phyloP scores from a whole-genome alignment of 192 early-diverging fungal species.

The Chytriomyces confervae region DNA sequence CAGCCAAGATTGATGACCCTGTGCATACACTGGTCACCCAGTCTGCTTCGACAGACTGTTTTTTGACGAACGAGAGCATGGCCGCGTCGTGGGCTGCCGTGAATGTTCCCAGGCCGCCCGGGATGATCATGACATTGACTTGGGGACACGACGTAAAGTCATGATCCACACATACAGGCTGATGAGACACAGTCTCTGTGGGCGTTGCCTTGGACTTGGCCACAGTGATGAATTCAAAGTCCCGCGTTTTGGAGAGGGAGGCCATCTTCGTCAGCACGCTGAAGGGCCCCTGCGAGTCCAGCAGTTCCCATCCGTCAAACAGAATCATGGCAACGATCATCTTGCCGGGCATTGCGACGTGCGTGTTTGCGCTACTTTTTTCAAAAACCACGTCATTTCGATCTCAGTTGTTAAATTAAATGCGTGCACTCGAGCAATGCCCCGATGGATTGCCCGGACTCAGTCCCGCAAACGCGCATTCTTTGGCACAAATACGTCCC shows the following conservation, averaged over 20 bases:
- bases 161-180: slow-evolving; percentile 19
- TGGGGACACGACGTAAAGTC: slow-evolving; percentile 38
- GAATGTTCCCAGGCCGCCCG: slow-evolving; percentile 45
- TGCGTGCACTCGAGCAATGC: too few relatives aligned
- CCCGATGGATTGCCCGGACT: too few relatives aligned
- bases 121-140: slow-evolving; percentile 42
- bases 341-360: background rate
- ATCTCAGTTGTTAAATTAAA: too few relatives aligned
- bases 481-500: too few relatives aligned
- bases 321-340: slow-evolving; percentile 17
- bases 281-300: slow-evolving; percentile 40
- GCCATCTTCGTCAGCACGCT: slow-evolving; percentile 34
- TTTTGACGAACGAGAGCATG: slow-evolving; percentile 36
- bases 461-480: too few relatives aligned
- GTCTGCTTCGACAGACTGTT: background rate
- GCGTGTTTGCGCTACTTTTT: too few relatives aligned
- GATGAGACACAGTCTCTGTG: slow-evolving; percentile 5
- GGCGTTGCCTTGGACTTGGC: background rate
- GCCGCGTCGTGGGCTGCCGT: slow-evolving; percentile 1
- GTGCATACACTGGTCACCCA: slow-evolving; percentile 42
- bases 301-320: slow-evolving; percentile 40
- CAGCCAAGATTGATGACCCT: slow-evolving; percentile 39
- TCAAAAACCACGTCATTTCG: too few relatives aligned
- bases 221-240: background rate
- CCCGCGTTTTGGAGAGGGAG: background rate